Percentiles rank a stretch among this genome's conserved stretches.
Evolutionary conservation across 495 filamentous ascomycete genomes (phyloP).

Genomic region (Podospora pseudoanserina): DNA sequence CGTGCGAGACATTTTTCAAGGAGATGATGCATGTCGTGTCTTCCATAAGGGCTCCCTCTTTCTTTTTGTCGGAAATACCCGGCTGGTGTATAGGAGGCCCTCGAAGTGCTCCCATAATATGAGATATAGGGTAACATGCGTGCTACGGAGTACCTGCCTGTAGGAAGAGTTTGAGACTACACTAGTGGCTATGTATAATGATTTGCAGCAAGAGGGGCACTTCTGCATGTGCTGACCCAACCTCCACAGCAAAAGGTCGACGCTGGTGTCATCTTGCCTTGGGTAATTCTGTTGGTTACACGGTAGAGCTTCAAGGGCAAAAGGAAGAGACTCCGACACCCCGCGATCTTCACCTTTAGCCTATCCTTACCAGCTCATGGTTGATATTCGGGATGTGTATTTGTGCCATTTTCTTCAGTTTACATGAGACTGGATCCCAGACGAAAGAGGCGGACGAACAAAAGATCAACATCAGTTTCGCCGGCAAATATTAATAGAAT

Average conservation of each 20-base stretch:
- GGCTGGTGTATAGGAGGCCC: neutral
- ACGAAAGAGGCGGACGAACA: neutral
- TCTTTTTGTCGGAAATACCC: neutral
- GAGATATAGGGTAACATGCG: neutral
- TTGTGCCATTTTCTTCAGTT: neutral
- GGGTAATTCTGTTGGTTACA: slow-evolving; percentile 1
- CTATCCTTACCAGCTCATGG: neutral
- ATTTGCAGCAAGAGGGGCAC: slow-evolving; percentile 7
- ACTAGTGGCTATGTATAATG: slow-evolving; percentile 1
- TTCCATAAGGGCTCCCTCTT: neutral
- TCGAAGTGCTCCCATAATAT: neutral
- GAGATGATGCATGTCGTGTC: neutral
- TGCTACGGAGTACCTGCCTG: neutral
- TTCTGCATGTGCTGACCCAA: slow-evolving; percentile 5
- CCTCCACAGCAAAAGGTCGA: neutral
- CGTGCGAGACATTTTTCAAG: neutral
- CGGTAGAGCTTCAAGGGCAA: neutral
- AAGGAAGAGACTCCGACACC: no score
- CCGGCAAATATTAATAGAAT: neutral
- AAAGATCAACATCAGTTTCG: neutral
- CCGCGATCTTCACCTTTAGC: neutral
- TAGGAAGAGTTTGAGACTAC: neutral
- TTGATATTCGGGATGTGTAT: neutral
- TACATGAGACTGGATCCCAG: neutral
- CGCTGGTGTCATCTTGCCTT: neutral